phyloP scores from a whole-genome alignment of 345 rosid species.

The Citrus cavaleriei region DNA sequence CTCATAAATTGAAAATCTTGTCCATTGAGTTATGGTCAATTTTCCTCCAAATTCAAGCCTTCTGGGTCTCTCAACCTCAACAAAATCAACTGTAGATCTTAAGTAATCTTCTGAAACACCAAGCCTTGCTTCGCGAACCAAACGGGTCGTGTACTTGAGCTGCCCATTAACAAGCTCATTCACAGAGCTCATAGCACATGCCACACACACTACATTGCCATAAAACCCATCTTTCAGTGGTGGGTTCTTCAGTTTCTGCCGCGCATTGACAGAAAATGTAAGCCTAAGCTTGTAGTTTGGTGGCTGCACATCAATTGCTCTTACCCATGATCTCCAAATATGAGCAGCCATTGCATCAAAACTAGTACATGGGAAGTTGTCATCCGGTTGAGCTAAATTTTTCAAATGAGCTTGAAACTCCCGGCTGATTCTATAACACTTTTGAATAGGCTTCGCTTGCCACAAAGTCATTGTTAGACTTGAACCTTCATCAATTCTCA shows the following conservation, averaged over 20 bases:
- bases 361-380: constrained; percentile 41
- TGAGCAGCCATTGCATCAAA: constrained; percentile 93
- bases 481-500: constrained; percentile 66
- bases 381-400: constrained; percentile 47
- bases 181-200: constrained; percentile 67
- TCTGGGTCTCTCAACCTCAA: constrained; percentile 62
- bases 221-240: constrained; percentile 67
- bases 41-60: constrained; percentile 89
- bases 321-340: constrained; percentile 93
- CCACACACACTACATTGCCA: constrained; percentile 79
- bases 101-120: constrained; percentile 71
- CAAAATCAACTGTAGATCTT: constrained; percentile 63
- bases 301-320: constrained; percentile 76
- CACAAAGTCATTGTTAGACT: constrained; percentile 61
- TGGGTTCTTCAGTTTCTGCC: constrained; percentile 56
- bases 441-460: constrained; percentile 66
- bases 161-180: constrained; percentile 44
- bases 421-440: constrained; percentile 62
- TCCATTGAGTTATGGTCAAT: constrained; percentile 90
- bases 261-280: constrained; percentile 80
- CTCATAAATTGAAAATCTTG: constrained; percentile 74
- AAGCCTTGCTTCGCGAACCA: constrained; percentile 65
- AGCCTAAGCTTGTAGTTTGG: constrained; percentile 64
- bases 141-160: constrained; percentile 42
- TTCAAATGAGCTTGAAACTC: constrained; percentile 67